These are phyloP conservation scores for Cerrena zonata DNA, from an alignment of 1,284 basidiomycete species.

Conservation along the genomic window DNA sequence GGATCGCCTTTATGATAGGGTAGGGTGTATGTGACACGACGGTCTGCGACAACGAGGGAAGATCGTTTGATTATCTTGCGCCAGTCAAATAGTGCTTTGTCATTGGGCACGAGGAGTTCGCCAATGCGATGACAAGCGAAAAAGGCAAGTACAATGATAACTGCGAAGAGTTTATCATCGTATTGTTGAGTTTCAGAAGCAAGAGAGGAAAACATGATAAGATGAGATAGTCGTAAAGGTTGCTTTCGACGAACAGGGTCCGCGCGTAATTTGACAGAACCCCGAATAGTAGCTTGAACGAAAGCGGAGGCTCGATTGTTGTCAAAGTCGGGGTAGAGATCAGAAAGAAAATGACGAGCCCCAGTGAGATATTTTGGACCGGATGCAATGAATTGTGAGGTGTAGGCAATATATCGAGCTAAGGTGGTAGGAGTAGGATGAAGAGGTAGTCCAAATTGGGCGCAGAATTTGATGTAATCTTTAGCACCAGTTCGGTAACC, in stretches of 20 bases:
- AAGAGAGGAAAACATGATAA: neutral
- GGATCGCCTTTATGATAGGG: constrained; percentile 30
- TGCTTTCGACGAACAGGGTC: constrained; percentile 21
- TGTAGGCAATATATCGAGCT: neutral
- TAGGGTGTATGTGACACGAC: constrained; percentile 19
- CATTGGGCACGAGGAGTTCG: constrained; percentile 24
- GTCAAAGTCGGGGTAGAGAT: constrained; percentile 31
- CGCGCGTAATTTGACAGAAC: constrained; percentile 21
- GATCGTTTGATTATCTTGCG: constrained; percentile 18
- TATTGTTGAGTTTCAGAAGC: constrained; percentile 10
- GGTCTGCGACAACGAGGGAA: constrained; percentile 8
- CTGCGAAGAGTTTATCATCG: constrained; percentile 28
- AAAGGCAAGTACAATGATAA: constrained; percentile 26
- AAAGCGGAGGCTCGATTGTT: constrained; percentile 18
- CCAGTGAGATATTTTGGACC: constrained; percentile 33
- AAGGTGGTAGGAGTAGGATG: neutral
- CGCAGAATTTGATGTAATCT: neutral
- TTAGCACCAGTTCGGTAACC: neutral
- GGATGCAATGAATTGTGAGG: neutral
- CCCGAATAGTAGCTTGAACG: constrained; percentile 28
- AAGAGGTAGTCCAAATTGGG: neutral
- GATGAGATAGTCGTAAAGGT: constrained; percentile 18
- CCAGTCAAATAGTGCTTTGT: constrained; percentile 9
- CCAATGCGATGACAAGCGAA: constrained; percentile 27
- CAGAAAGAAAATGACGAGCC: constrained; percentile 34